Evolutionary conservation across 2,329 filamentous ascomycete species (phyloP), one percentile per base, ranked within the genome.

Genomic region (Amylocarpus encephaloides): DNA sequence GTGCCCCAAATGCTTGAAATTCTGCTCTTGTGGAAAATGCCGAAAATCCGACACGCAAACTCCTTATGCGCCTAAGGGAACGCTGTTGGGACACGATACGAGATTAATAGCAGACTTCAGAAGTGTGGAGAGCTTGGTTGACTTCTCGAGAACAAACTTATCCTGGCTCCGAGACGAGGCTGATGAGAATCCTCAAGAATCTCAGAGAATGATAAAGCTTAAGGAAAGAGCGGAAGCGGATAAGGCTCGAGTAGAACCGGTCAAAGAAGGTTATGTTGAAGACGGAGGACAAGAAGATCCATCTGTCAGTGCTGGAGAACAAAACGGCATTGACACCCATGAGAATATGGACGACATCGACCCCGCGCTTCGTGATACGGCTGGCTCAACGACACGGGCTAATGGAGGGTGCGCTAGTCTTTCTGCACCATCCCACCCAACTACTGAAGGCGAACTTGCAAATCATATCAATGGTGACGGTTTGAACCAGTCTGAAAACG

Each of bases 71-170:
- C 93, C 93, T 0, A 93, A 88, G 62, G 88, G 86, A 50, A 95
- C 90, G 0, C 74, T 92, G 1, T 78, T 97, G 2, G 93, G 93
- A 0, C 90, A 96, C 61, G 90, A 97, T 59, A 98, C 93, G 0
- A 86, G 83, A 48, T 85, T 86, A 32, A 83, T 97, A 43, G 92
- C 93, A 2, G 93, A 98, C 68, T 85, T 88, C 46, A 83, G 93
- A 53, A 96, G 91, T 62, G 82, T 95, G 5, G 92, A 97, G 67
- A 85, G 83, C 19, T 76, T 97, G 18, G 89, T 97, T 7, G 90
- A 97, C 65, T 96, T 96, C 67, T 83, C 87, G 22, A 76, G 88
- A 36, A 92, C 94, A 47, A 98, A 98, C 65, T 73, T 95, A 22
- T 79, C 78, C 38, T 96, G 90, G 89, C 71, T 97, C 43, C 78